Evolutionary conservation across 305 asterid species (phyloP), one percentile per base, ranked within the genome.

Genomic region (Fraxinus baroniana): DNA sequence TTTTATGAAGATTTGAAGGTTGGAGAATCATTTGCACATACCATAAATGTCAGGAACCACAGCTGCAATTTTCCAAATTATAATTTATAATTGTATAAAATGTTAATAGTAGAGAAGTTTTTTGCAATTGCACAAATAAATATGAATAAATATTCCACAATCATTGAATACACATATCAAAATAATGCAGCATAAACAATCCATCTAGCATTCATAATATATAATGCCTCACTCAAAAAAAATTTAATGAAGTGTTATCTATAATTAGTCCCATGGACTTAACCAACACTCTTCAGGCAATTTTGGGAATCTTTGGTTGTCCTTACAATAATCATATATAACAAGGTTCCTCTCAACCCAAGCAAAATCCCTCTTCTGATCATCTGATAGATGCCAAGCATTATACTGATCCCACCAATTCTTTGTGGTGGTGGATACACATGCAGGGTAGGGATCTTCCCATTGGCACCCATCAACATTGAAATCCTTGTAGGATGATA

Each of bases 321-420:
- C 99, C 84, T 90, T 90, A 79, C 98, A 95, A 36, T 95, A 95
- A 80, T 94, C 97, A 82, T 95, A 95, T 0, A 90, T 83, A 8
- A 95, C 99, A 18, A 95, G 97, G 80, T 94, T 95, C 88, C 99
- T 87, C 87, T 89, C 90, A 64, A 95, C 96, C 99, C 98, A 95
- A 37, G 87, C 89, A 71, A 90, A 92, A 57, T 95, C 97, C 85
- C 20, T 24, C 88, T 91, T 90, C 90, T 95, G 92, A 32, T 84
- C 88, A 0, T 85, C 85, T 0, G 96, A 85, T 1, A 95, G 91
- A 77, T 95, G 97, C 98, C 97, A 94, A n/a, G 97, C 92, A 5
- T 81, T 41, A 85, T 91, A 91, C 80, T 93, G 97, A 79, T 95
- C 98, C 99, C 99, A 95, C 97, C 98, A 95, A 12, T 91, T 81